phyloP scores from a whole-genome alignment of 371 early-diverging fungal genomes.

The Mortierella sp. region DNA sequence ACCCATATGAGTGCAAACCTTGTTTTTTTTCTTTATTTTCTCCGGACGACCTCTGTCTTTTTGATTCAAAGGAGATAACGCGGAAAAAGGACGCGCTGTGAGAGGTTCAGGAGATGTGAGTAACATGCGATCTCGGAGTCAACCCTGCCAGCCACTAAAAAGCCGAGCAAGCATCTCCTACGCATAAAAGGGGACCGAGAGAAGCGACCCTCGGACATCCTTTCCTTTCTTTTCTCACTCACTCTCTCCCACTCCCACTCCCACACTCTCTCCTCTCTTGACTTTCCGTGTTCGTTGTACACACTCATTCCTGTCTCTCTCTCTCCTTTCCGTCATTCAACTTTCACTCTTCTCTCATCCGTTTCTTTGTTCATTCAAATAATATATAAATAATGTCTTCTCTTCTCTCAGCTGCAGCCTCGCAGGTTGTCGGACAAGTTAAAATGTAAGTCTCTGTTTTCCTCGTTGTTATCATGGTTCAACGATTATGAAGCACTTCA shows the following conservation, averaged over 20 bases:
- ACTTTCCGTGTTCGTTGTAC: too few species aligned
- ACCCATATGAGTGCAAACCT: slow-evolving; percentile 9
- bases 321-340: neutral
- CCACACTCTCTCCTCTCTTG: neutral
- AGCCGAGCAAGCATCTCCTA: neutral
- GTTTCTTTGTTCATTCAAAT: neutral
- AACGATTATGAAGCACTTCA: neutral
- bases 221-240: slow-evolving; percentile 8
- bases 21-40: neutral
- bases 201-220: neutral
- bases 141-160: slow-evolving; percentile 1
- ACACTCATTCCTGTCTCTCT: neutral
- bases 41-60: neutral
- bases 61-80: neutral
- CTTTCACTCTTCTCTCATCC: neutral
- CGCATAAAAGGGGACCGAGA: neutral
- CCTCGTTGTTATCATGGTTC: neutral
- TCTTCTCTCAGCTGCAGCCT: slow-evolving; percentile 52
- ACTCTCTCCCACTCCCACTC: neutral
- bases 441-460: slow-evolving; percentile 32
- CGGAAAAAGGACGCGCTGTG: neutral
- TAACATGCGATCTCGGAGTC: slow-evolving; percentile 20
- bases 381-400: slow-evolving; percentile 34
- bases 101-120: slow-evolving; percentile 4
- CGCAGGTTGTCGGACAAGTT: slow-evolving; percentile 51